Conservation (phyloP, 179 eudicot genomes). For the Gypsophila paniculata region DNA sequence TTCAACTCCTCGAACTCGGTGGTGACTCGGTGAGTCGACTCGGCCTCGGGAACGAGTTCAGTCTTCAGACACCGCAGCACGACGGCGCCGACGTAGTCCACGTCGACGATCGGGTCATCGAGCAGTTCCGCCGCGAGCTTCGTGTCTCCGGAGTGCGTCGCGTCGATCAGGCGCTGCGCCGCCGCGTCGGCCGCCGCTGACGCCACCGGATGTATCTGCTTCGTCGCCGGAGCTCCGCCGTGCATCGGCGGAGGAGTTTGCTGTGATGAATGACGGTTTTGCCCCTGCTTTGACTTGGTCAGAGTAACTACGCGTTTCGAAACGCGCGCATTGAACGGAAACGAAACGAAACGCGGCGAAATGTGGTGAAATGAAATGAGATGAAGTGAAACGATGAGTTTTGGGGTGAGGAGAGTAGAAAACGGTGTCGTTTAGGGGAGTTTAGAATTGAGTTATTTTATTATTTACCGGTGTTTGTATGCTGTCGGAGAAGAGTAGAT, state of each 20-base stretch:
- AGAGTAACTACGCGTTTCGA: background rate
- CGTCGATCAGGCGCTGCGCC: slow-evolving; percentile 33
- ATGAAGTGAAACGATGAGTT: background rate
- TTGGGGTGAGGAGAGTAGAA: background rate
- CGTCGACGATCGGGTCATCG: slow-evolving; percentile 45
- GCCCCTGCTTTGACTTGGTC: slow-evolving; percentile 7
- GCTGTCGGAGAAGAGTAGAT: slow-evolving; percentile 14
- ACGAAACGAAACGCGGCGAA: background rate
- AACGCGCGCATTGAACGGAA: background rate
- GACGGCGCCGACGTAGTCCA: slow-evolving; percentile 49
- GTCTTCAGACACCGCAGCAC: slow-evolving; percentile 37
- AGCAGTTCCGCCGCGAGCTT: slow-evolving; percentile 38
- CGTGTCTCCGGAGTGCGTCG: slow-evolving; percentile 37
- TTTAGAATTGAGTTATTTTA: too few species aligned
- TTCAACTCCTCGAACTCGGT: slow-evolving; percentile 56
- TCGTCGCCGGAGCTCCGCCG: slow-evolving; percentile 30
- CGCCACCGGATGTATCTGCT: slow-evolving; percentile 40
- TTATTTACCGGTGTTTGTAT: background rate
- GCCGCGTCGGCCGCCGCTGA: slow-evolving; percentile 27
- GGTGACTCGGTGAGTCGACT: slow-evolving; percentile 40
- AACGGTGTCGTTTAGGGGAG: background rate
- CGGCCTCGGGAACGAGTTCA: slow-evolving; percentile 48
- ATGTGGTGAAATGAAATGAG: background rate
- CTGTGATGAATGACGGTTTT: slow-evolving; percentile 8
- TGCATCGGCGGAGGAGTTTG: background rate